Evolutionary conservation across 2,329 filamentous ascomycete species (phyloP), one percentile per base, ranked within the genome.

Genomic region (Aspergillus sp.): DNA sequence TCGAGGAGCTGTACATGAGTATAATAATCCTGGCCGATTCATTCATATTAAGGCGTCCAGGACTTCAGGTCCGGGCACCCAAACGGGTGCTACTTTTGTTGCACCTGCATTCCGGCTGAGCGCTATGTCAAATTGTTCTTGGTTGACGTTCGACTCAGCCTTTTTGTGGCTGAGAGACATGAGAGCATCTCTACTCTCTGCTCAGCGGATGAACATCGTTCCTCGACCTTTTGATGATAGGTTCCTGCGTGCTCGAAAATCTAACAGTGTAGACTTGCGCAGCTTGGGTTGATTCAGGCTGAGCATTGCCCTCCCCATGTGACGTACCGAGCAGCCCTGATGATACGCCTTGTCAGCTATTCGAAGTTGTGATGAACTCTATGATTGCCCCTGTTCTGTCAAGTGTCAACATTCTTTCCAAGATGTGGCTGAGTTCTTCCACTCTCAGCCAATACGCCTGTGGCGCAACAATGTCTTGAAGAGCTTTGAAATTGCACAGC

Each of bases 381-480:
- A 41, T 15, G 15, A 38, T 38, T 38, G 11, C 34, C 25, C 25
- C 25, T 28, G 25, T 28, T 28, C 25, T 28, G 34, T 15, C 34
- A 38, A 15, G 4, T 28, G 34, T 15, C 34, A 38, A 15, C 34
- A 38, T 13, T 15, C 34, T 38, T 38, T 38, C 34, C 34, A 13
- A 4, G 11, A 13, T 38, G 48, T 50, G 48, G 25, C 48, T 50
- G 48, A 50, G 17, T n/a, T 2, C 48, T n/a, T 17, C 25, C 25
- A 31, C 22, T 55, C 41, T 17, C 23, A 47, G 28, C 19, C 25
- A 38, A 22, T 55, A 41, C 34, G 34, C 13, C 34, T 47, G 53
- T 55, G 53, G 53, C 53, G 53, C 41, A 47, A 47, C 25, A 28
- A 47, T 45, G 25, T 55, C 53, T 45, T 34, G 43, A 48, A 17